Evolutionary conservation across 164 flowering plant species (phyloP).

Genomic region (Sedum album): DNA sequence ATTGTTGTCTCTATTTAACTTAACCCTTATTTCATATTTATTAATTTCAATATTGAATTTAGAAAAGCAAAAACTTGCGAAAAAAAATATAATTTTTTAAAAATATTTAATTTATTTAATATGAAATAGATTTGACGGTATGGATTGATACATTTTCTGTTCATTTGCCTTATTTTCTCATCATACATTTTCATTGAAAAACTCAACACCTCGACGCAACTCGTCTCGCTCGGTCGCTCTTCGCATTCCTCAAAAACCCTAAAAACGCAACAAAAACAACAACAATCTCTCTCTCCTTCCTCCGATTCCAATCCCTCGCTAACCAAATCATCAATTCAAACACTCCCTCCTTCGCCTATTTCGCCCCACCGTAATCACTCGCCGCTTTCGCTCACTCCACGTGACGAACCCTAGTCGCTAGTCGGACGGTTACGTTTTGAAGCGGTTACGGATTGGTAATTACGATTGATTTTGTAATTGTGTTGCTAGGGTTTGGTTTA

Average conservation of each 20-base stretch:
- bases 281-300: background rate
- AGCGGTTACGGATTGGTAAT: constrained; percentile 4
- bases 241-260: background rate
- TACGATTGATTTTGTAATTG: background rate
- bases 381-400: background rate
- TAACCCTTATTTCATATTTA: too few relatives aligned
- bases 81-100: too few relatives aligned
- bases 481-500: background rate
- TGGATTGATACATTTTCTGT: too few relatives aligned
- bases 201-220: background rate
- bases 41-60: too few relatives aligned
- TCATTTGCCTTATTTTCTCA: background rate
- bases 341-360: too few relatives aligned
- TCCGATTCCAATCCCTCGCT: background rate
- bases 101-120: too few relatives aligned
- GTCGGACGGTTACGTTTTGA: background rate
- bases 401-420: background rate
- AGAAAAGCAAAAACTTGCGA: too few relatives aligned
- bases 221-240: too few relatives aligned
- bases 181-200: background rate
- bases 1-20: too few relatives aligned
- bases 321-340: too few relatives aligned
- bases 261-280: background rate
- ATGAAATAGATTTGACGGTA: too few relatives aligned
- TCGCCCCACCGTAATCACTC: background rate